Conservation (phyloP, 768 basidiomycete species). For the Auricularia heimuer region DNA sequence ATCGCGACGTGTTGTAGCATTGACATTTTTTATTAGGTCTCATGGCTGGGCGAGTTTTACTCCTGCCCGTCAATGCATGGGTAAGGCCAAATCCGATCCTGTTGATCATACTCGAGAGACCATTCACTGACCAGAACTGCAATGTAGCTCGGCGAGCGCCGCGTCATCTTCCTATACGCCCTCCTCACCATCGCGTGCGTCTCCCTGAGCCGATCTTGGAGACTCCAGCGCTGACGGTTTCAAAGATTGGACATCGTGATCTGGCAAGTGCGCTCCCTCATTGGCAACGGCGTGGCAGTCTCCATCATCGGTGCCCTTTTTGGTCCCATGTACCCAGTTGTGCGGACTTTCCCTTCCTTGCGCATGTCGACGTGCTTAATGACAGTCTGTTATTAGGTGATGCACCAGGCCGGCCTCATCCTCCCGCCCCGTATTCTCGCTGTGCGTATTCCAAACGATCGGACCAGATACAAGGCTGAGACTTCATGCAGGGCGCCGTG, state of each 20-base stretch:
- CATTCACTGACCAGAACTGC: not conserved
- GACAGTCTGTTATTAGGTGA: not conserved
- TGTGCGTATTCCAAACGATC: not conserved
- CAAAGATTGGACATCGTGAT: conserved; percentile 51
- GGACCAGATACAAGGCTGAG: not conserved
- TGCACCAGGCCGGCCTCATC: conserved; percentile 12
- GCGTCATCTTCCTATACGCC: conserved; percentile 27
- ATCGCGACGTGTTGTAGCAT: no score
- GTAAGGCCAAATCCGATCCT: not conserved
- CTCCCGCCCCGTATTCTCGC: not conserved
- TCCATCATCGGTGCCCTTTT: conserved; percentile 56
- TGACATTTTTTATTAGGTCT: conserved; percentile 27
- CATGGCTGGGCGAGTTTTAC: conserved; percentile 42
- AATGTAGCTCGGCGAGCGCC: conserved; percentile 29
- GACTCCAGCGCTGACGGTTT: no score
- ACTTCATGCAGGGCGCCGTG: not conserved
- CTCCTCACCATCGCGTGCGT: conserved; percentile 28
- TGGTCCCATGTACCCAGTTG: conserved; percentile 67
- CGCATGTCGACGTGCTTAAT: no score
- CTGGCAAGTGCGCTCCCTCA: conserved; percentile 59
- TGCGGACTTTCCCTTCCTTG: not conserved
- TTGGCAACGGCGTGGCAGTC: conserved; percentile 55
- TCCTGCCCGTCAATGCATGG: conserved; percentile 42
- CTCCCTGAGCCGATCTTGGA: not conserved
- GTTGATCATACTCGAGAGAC: not conserved